Evolutionary conservation across 495 filamentous ascomycete species (phyloP).

Genomic region (Lophiotrema nucula): DNA sequence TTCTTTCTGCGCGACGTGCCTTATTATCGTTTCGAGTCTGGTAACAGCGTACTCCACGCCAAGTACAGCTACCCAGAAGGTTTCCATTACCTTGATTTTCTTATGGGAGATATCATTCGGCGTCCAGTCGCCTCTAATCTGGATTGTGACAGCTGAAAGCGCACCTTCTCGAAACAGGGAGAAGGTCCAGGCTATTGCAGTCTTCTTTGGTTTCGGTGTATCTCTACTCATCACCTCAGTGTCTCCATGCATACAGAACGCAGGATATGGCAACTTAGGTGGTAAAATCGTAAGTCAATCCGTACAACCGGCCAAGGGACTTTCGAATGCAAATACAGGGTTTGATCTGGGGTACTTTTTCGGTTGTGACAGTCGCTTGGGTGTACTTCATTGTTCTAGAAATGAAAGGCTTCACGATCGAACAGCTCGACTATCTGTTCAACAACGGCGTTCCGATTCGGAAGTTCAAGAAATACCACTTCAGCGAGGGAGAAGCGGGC

Average conservation of each 20-base stretch:
- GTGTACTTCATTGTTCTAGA: slow-evolving; percentile 1
- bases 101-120: no score
- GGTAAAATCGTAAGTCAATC: background rate
- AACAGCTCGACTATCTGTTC: slow-evolving; percentile 1
- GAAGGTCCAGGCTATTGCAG: no score
- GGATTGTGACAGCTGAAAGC: no score
- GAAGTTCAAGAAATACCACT: background rate
- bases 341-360: background rate
- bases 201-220: no score
- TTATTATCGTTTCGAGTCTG: no score
- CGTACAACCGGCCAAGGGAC: background rate
- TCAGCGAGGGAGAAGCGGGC: background rate
- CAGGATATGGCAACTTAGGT: background rate
- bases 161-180: no score
- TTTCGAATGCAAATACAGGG: background rate
- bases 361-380: background rate
- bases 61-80: no score
- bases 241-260: background rate
- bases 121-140: no score
- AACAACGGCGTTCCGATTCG: background rate
- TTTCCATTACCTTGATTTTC: no score
- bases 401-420: slow-evolving; percentile 2
- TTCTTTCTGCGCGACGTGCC: no score
- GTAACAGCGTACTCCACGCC: no score
- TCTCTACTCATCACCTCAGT: no score